Evolutionary conservation across 2,329 filamentous ascomycete species (phyloP).

Genomic region (Dothistroma septosporum): DNA sequence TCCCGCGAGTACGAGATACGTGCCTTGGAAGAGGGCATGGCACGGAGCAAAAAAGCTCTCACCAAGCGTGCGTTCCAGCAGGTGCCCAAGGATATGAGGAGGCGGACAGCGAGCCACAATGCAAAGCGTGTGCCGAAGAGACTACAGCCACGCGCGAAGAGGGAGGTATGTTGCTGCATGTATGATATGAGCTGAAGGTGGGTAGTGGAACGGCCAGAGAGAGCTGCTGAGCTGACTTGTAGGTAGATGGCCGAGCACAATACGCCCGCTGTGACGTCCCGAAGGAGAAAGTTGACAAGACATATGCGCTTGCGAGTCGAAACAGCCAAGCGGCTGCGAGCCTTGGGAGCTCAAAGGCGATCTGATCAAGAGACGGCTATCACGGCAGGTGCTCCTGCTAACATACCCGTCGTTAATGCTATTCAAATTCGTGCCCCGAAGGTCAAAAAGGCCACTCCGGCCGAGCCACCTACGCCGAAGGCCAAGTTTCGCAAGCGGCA

Average conservation of each 20-base stretch:
- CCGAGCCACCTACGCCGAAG: conserved; percentile 57
- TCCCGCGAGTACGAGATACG: conserved; percentile 86
- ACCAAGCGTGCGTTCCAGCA: conserved; percentile 80
- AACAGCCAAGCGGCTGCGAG: conserved; percentile 66
- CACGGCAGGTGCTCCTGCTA: conserved; percentile 12
- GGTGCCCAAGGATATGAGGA: conserved; percentile 76
- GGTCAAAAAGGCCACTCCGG: conserved; percentile 66
- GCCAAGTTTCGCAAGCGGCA: conserved; percentile 82
- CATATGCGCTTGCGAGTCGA: conserved; percentile 63
- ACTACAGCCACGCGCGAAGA: conserved; percentile 63
- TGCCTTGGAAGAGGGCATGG: conserved; percentile 77
- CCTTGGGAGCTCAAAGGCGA: conserved; percentile 51
- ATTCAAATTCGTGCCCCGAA: conserved; percentile 51
- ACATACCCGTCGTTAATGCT: conserved; percentile 26
- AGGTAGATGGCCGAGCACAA: conserved; percentile 82
- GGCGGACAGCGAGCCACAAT: conserved; percentile 92
- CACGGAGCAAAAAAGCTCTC: conserved; percentile 61
- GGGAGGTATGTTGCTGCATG: conserved; percentile 43
- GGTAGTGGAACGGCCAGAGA: conserved; percentile 8
- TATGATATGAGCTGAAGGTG: conserved; percentile 14
- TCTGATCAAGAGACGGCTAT: not conserved
- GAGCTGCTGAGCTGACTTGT: conserved; percentile 16
- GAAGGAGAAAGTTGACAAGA: conserved; percentile 55
- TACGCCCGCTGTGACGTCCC: conserved; percentile 70
- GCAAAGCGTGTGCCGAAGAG: conserved; percentile 80